These are phyloP conservation scores for Podospora conica DNA, from an alignment of 495 filamentous ascomycete species.

Conservation along the genomic window DNA sequence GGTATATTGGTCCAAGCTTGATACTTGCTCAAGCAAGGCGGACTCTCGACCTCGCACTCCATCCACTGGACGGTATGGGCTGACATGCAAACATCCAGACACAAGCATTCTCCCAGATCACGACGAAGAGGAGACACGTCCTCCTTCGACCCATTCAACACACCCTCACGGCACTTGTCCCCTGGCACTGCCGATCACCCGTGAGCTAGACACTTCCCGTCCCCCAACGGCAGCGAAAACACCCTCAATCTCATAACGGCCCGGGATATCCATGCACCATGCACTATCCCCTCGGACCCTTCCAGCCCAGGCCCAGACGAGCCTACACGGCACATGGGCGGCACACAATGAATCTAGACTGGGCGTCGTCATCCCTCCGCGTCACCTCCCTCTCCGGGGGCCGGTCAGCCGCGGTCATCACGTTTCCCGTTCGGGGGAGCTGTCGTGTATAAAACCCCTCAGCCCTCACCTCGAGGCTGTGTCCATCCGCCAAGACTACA, in stretches of 20 bases:
- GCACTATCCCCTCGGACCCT: neutral
- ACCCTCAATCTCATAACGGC: neutral
- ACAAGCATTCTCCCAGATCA: neutral
- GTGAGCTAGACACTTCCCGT: neutral
- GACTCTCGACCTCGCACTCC: neutral
- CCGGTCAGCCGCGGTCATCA: too few relatives aligned
- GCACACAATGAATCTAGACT: neutral
- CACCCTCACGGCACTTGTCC: too few relatives aligned
- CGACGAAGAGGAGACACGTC: neutral
- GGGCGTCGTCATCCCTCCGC: neutral
- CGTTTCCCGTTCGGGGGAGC: too few relatives aligned
- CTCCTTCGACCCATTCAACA: neutral
- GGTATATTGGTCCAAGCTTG: neutral
- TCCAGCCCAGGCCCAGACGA: neutral
- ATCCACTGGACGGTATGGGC: neutral
- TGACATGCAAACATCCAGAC: neutral
- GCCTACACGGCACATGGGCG: neutral
- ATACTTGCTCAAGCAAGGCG: neutral
- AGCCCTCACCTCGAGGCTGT: too few relatives aligned
- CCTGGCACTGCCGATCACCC: neutral
- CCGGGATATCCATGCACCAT: neutral
- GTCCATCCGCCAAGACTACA: too few relatives aligned
- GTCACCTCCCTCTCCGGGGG: too few relatives aligned
- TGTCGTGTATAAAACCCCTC: neutral
- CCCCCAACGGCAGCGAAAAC: too few relatives aligned